Conservation (phyloP, 2,329 filamentous ascomycete genomes). For the Aureobasidium vineae region DNA sequence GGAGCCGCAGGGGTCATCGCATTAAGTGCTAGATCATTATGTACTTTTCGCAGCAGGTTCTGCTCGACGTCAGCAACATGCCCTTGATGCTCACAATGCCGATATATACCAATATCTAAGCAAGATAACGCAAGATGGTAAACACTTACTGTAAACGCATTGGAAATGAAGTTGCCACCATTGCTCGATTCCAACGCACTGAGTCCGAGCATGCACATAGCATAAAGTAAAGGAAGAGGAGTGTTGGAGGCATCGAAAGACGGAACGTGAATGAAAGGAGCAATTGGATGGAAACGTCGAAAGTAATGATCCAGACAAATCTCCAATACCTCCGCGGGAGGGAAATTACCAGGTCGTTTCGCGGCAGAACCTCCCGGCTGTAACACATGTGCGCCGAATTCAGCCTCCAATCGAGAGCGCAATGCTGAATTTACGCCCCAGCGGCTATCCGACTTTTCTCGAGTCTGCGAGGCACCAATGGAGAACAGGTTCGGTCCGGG, state of each 20-base stretch:
- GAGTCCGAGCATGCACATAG: conserved; percentile 55
- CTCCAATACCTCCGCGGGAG: conserved; percentile 54
- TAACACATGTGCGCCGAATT: conserved; percentile 33
- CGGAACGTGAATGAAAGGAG: conserved; percentile 55
- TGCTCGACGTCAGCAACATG: conserved; percentile 26
- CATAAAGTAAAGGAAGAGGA: conserved; percentile 48
- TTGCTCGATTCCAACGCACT: conserved; percentile 54
- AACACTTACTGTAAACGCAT: conserved; percentile 44
- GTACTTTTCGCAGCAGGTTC: conserved; percentile 43
- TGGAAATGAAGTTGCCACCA: conserved; percentile 51
- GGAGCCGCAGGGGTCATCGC: conserved; percentile 43
- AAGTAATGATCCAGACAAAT: conserved; percentile 56
- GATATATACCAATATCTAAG: conserved; percentile 25
- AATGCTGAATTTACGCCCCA: conserved; percentile 43
- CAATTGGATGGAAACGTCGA: conserved; percentile 53
- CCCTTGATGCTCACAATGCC: neutral
- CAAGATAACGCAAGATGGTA: conserved; percentile 25
- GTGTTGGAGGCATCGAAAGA: conserved; percentile 53
- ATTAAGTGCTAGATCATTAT: conserved; percentile 45
- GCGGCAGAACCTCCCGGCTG: conserved; percentile 30
- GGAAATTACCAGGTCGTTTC: conserved; percentile 35
- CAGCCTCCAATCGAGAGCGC: conserved; percentile 43
- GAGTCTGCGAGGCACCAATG: conserved; percentile 35
- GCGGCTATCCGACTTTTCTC: conserved; percentile 38
- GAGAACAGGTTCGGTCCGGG: conserved; percentile 40